phyloP scores from a whole-genome alignment of 805 yeast genomes.

The Schizosaccharomyces osmophilus region DNA sequence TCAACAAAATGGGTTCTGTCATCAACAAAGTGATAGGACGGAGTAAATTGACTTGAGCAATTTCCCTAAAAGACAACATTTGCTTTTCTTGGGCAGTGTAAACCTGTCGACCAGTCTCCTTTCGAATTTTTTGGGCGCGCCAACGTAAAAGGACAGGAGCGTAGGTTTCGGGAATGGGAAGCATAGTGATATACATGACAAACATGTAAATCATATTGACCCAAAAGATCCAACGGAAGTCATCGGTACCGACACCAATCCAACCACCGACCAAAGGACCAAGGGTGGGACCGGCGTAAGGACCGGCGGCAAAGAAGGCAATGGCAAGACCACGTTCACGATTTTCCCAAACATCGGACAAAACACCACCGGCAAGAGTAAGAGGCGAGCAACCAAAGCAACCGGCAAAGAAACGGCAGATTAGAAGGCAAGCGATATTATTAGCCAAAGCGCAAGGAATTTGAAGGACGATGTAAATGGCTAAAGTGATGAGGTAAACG shows the following conservation, averaged over 20 bases:
- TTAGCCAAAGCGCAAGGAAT: conserved; percentile 71
- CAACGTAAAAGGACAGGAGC: conserved; percentile 63
- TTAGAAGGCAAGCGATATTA: conserved; percentile 57
- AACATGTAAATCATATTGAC: conserved; percentile 85
- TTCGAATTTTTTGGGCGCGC: conserved; percentile 44
- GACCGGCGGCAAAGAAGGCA: conserved; percentile 77
- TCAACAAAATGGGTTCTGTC: conserved; percentile 65
- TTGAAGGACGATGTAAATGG: conserved; percentile 52
- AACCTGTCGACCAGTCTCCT: conserved; percentile 64
- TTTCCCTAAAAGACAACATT: conserved; percentile 40
- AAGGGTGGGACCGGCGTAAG: conserved; percentile 76
- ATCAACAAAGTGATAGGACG: conserved; percentile 50
- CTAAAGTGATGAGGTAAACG: conserved; percentile 53
- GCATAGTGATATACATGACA: conserved; percentile 42
- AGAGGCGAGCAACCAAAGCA: conserved; percentile 65
- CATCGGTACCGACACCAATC: conserved; percentile 39
- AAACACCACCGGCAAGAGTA: conserved; percentile 71
- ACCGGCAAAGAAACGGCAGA: conserved; percentile 69
- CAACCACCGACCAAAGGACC: conserved; percentile 81
- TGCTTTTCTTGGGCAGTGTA: conserved; percentile 83
- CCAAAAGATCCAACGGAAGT: conserved; percentile 45
- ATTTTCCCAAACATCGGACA: conserved; percentile 68
- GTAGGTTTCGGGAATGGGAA: conserved; percentile 57
- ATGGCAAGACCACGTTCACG: conserved; percentile 70
- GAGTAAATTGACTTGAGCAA: conserved; percentile 39